These are phyloP conservation scores for Globisporangium middletonii DNA, from an alignment of 352 stramenopile genomes.

Conservation along the genomic window DNA sequence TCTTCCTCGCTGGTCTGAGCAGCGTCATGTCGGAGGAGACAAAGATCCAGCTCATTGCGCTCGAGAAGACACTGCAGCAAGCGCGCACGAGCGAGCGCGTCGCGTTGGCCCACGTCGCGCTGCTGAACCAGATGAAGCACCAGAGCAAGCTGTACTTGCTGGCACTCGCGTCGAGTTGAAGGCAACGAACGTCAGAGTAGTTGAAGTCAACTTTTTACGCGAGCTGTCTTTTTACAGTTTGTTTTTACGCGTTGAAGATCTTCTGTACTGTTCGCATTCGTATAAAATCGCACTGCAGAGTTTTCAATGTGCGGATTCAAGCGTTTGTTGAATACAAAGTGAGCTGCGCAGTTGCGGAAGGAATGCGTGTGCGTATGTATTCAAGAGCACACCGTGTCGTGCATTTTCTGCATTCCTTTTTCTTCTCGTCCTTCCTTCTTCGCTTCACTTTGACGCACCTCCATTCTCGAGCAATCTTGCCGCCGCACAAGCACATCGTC, in stretches of 20 bases:
- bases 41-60: conserved; percentile 41
- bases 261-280: no score
- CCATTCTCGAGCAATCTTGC: conserved; percentile 8
- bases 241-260: no score
- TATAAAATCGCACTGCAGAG: no score
- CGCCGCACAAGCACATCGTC: not conserved
- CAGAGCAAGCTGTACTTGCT: conserved; percentile 79
- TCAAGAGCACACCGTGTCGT: no score
- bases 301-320: no score
- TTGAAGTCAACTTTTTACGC: not conserved
- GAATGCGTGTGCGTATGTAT: no score
- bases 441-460: conserved; percentile 1
- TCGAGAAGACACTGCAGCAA: conserved; percentile 44
- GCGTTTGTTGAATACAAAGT: no score
- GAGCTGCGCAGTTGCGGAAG: no score
- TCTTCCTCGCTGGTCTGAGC: conserved; percentile 53
- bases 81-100: conserved; percentile 28
- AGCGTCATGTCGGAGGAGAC: conserved; percentile 46
- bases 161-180: conserved; percentile 19
- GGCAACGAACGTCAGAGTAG: not conserved
- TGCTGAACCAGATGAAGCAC: conserved; percentile 74
- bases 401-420: not conserved
- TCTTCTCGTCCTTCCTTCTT: conserved; percentile 1
- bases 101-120: conserved; percentile 30
- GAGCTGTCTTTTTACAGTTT: no score